These are phyloP conservation scores for Niveomyces coronatus DNA, from an alignment of 2,329 filamentous ascomycete genomes.

Conservation along the genomic window DNA sequence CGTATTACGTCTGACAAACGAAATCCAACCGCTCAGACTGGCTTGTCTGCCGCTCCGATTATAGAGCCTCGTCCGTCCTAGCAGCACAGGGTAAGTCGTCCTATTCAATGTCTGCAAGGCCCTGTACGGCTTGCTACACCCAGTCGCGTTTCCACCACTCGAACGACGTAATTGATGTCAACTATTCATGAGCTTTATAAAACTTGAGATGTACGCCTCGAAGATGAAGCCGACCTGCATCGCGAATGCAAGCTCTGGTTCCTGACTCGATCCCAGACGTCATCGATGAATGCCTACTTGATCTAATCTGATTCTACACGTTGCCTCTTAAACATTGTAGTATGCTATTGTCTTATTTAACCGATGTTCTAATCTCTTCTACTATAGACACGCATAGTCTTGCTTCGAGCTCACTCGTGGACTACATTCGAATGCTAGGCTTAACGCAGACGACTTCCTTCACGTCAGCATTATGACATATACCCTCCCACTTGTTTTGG, in stretches of 20 bases:
- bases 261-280: constrained; percentile 17
- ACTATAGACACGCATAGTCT: constrained; percentile 37
- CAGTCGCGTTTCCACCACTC: not conserved
- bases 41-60: no score
- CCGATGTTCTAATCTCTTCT: constrained; percentile 26
- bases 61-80: no score
- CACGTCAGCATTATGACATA: not conserved
- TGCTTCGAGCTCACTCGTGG: constrained; percentile 37
- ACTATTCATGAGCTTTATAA: constrained; percentile 24
- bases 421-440: constrained; percentile 60
- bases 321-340: constrained; percentile 11
- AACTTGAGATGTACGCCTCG: constrained; percentile 22
- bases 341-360: constrained; percentile 7
- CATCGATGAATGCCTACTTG: constrained; percentile 41
- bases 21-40: no score
- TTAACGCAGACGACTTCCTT: constrained; percentile 65
- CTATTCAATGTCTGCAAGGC: no score
- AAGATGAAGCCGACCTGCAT: constrained; percentile 38
- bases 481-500: no score
- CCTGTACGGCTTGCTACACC: constrained; percentile 9
- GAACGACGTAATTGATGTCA: constrained; percentile 28
- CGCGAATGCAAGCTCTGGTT: constrained; percentile 33
- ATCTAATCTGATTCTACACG: constrained; percentile 48
- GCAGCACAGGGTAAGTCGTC: no score
- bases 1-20: no score